phyloP scores from a whole-genome alignment of 2,329 filamentous ascomycete genomes.

The Trematosphaeria pertusa region DNA sequence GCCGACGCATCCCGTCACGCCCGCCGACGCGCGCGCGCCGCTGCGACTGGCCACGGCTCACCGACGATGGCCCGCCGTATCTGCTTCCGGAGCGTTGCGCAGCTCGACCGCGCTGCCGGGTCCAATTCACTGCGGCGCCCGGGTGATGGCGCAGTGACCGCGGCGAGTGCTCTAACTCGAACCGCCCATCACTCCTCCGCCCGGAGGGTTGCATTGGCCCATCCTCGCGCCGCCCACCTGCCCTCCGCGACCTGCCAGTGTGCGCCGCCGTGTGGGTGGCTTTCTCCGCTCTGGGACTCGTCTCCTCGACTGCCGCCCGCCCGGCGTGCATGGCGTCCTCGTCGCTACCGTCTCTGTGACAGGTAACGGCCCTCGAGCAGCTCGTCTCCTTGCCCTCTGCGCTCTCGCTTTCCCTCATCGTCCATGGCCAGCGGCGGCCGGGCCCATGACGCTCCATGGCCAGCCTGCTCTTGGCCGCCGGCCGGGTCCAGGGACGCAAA shows the following conservation, averaged over 20 bases:
- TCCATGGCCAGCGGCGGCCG: conserved; percentile 37
- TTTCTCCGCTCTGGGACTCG: conserved; percentile 12
- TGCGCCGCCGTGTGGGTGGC: conserved; percentile 1
- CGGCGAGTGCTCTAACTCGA: conserved; percentile 17
- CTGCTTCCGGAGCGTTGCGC: conserved; percentile 47
- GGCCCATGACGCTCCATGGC: conserved; percentile 38
- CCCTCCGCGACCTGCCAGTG: background rate
- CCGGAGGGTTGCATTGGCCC: conserved; percentile 27
- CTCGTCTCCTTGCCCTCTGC: conserved; percentile 19
- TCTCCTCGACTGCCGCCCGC: background rate
- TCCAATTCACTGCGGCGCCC: conserved; percentile 32
- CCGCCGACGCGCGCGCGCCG: conserved; percentile 7
- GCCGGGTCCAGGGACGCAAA: conserved; percentile 40
- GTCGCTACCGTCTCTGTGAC: conserved; percentile 34
- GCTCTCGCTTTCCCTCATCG: background rate
- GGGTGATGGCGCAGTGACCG: conserved; percentile 37
- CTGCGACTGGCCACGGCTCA: conserved; percentile 21
- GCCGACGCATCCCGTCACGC: conserved; percentile 16
- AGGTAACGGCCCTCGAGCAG: conserved; percentile 37
- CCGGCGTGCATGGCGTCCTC: background rate
- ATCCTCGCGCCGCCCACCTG: conserved; percentile 9
- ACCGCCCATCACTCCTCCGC: conserved; percentile 13
- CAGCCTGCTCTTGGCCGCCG: conserved; percentile 29
- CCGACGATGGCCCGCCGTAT: conserved; percentile 25
- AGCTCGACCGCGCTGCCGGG: conserved; percentile 40